These are phyloP conservation scores for Marchantia polymorpha DNA, from an alignment of 225 moss, liverwort and hornwort species.

Conservation along the genomic window DNA sequence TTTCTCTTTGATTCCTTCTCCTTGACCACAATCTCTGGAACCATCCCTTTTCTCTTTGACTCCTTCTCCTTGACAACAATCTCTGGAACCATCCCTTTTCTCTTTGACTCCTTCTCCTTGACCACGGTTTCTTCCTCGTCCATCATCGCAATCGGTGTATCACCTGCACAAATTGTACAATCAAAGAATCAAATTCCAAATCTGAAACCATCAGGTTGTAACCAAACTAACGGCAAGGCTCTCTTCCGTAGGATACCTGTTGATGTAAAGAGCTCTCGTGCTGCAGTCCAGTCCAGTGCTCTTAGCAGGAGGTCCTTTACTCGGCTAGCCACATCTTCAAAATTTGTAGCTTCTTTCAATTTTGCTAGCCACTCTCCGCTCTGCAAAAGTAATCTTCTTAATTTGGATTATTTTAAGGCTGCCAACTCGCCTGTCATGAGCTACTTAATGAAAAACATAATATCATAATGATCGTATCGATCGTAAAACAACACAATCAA, in stretches of 20 bases:
- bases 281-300: conserved; percentile 35
- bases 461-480: too few species aligned
- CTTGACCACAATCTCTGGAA: not conserved
- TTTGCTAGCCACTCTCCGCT: conserved; percentile 19
- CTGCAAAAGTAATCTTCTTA: conserved; percentile 17
- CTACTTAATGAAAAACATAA: too few species aligned
- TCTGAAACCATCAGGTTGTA: not conserved
- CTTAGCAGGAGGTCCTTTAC: conserved; percentile 23
- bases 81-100: not conserved
- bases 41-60: not conserved
- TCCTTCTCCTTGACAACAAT: not conserved
- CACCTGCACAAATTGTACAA: not conserved
- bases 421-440: not conserved
- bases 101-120: not conserved
- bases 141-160: not conserved
- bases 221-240: not conserved
- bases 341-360: conserved; percentile 11
- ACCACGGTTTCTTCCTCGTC: not conserved
- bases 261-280: conserved; percentile 24
- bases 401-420: not conserved
- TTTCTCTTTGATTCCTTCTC: not conserved
- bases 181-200: not conserved
- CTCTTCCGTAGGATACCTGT: not conserved
- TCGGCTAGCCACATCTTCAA: conserved; percentile 3
- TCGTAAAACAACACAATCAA: too few species aligned